These are phyloP conservation scores for Shiraia bambusicola DNA, from an alignment of 2,329 filamentous ascomycete genomes.

Conservation along the genomic window DNA sequence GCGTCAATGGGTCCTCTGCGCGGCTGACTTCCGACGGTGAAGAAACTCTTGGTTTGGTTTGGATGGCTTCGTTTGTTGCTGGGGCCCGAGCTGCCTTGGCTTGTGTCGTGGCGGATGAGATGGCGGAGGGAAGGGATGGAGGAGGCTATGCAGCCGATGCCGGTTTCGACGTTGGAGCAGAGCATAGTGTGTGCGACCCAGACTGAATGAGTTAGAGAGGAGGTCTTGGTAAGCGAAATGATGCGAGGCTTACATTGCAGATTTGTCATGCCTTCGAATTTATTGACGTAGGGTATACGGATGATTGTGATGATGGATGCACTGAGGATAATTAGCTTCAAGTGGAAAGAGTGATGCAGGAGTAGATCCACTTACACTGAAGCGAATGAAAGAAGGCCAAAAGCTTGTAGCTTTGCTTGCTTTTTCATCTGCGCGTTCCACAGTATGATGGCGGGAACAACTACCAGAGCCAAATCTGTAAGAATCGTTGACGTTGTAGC, in stretches of 20 bases:
- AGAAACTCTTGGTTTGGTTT: slow-evolving; percentile 6
- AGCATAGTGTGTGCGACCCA: slow-evolving; percentile 27
- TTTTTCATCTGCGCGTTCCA: slow-evolving; percentile 30
- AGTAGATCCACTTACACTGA: slow-evolving; percentile 16
- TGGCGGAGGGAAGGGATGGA: slow-evolving; percentile 22
- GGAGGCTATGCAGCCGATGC: slow-evolving; percentile 24
- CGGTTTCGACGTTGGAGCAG: slow-evolving; percentile 28
- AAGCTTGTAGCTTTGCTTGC: slow-evolving; percentile 23
- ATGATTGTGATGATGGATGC: slow-evolving; percentile 21
- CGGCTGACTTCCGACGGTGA: slow-evolving; percentile 11
- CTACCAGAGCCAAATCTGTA: slow-evolving; percentile 23
- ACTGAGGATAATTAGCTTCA: background rate
- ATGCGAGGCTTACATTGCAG: slow-evolving; percentile 16
- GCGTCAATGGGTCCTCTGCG: slow-evolving; percentile 10
- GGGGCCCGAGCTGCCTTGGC: slow-evolving; percentile 14
- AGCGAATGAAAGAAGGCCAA: slow-evolving; percentile 23
- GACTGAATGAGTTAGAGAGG: slow-evolving; percentile 7
- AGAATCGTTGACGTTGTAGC: slow-evolving; percentile 22
- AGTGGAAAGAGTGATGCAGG: background rate
- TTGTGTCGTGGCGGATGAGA: slow-evolving; percentile 11
- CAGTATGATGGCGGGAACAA: slow-evolving; percentile 22
- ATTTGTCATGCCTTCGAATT: slow-evolving; percentile 15
- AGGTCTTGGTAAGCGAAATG: background rate
- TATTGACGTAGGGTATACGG: slow-evolving; percentile 26
- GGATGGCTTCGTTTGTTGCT: slow-evolving; percentile 9